Evolutionary conservation across 1,284 basidiomycete genomes (phyloP).

Genomic region (Sanguinoderma infundibulare): DNA sequence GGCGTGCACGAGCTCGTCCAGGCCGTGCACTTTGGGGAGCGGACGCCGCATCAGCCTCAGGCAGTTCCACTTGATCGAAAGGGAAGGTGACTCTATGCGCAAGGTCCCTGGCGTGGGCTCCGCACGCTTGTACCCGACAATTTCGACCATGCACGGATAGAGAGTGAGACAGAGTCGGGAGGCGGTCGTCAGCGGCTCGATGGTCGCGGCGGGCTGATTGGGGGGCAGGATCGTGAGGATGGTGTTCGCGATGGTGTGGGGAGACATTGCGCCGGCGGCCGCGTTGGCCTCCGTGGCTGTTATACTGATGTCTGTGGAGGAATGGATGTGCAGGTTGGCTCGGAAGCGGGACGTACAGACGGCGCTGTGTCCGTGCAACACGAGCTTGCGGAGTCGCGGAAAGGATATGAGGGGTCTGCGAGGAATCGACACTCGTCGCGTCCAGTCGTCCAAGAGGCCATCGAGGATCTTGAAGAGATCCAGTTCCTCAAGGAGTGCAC

Average conservation of each 20-base stretch:
- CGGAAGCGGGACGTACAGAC: neutral
- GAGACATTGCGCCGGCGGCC: neutral
- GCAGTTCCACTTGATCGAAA: no score
- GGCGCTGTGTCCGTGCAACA: neutral
- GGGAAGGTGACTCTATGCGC: no score
- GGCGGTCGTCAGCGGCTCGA: neutral
- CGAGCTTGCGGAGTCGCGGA: neutral
- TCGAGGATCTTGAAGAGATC: neutral
- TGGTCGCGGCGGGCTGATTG: neutral
- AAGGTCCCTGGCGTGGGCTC: neutral
- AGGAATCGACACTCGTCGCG: neutral
- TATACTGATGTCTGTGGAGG: neutral
- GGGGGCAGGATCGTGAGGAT: neutral
- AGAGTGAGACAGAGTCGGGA: neutral
- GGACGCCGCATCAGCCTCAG: no score
- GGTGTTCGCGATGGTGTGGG: neutral
- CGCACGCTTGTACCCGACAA: no score
- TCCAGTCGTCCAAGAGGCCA: neutral
- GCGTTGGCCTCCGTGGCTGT: neutral
- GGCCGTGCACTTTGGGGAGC: neutral
- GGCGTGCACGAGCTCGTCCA: neutral
- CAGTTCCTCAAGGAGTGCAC: neutral
- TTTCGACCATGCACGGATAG: neutral
- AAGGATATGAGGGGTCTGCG: neutral
- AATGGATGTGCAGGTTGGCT: neutral